These are phyloP conservation scores for Gymnopilus junonius DNA, from an alignment of 768 basidiomycete genomes.

Conservation along the genomic window DNA sequence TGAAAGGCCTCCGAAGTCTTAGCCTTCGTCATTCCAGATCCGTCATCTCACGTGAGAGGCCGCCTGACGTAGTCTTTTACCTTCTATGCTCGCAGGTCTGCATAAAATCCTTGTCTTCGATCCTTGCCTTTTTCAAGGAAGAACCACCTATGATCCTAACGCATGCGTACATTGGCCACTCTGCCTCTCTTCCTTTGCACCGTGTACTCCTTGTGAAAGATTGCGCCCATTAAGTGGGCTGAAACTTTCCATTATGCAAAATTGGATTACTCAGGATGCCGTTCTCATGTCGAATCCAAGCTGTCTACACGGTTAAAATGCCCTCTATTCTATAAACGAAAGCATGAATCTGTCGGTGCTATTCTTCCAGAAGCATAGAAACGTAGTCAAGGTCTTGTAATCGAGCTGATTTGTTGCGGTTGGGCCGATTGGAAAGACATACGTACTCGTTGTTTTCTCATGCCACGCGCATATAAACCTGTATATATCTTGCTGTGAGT, in stretches of 20 bases:
- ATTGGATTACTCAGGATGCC: neutral
- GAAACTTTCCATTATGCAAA: neutral
- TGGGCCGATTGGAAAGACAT: neutral
- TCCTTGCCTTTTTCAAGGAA: neutral
- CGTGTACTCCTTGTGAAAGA: neutral
- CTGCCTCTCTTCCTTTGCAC: neutral
- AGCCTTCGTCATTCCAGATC: neutral
- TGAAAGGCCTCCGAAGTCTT: neutral
- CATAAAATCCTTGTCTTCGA: neutral
- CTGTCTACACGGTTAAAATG: neutral
- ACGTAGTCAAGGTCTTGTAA: slow-evolving; percentile 1
- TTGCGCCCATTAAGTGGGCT: neutral
- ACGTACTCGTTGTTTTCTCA: neutral
- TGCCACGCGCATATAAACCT: neutral
- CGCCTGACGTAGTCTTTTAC: neutral
- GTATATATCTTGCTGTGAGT: neutral
- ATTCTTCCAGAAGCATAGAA: neutral
- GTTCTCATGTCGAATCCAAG: neutral
- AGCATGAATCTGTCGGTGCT: neutral
- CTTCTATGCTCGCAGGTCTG: neutral
- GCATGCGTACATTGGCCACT: neutral
- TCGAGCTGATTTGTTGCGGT: neutral
- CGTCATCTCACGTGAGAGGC: neutral
- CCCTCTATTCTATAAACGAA: neutral
- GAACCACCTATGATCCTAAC: neutral